Base-by-base conservation (phyloP, 1,284 basidiomycete species). In the Sporisorium scitamineum region DNA sequence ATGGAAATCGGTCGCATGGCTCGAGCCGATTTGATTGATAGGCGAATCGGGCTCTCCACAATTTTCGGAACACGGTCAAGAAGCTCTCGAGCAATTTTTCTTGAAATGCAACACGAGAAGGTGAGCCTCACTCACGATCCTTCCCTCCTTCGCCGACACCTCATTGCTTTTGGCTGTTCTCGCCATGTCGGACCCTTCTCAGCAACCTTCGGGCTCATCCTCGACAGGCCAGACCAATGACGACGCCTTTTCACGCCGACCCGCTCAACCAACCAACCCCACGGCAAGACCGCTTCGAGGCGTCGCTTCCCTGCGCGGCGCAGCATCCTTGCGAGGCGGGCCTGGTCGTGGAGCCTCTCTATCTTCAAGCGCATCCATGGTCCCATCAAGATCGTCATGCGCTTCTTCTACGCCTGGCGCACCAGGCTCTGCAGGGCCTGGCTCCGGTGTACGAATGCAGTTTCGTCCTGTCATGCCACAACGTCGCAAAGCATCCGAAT, bases 381-480 rank as follows among this genome's bases (percentile, higher is more conserved):
- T 76, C 1, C 74, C 74, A 3, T 63, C 69, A 5, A 31, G 74
- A 18, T 62, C 67, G 27, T 72, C 69, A 5, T 76, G 72, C 22
- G 74, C 70, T 27, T 61, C 74, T n/a, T 55, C 70, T 51, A 50
- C 70, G 9, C 52, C 73, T 26, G 62, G 65, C 3, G 44, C 66
- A 14, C 24, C 61, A 22, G 56, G 52, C 3, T 34, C 61, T 11
- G 53, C 69, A 16, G 59, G 58, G 2, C 52, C 64, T 6, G 61
- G 65, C 5, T 52, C 70, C 2, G 66, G 66, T 7, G 62, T 56
- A 3, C 70, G 79, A 37, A 79, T 82, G 74, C 58, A 71, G 34
- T 82, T 82, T 45, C 77, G 78, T 7, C 80, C 80, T 9, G 80
- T 82, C 44, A 80, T 80, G 72, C 79, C 80, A 26, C 80, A 79